Percentiles rank a stretch among this genome's conserved stretches.
Conservation (phyloP, 2,329 filamentous ascomycete genomes). For the Nakataea oryzae region DNA sequence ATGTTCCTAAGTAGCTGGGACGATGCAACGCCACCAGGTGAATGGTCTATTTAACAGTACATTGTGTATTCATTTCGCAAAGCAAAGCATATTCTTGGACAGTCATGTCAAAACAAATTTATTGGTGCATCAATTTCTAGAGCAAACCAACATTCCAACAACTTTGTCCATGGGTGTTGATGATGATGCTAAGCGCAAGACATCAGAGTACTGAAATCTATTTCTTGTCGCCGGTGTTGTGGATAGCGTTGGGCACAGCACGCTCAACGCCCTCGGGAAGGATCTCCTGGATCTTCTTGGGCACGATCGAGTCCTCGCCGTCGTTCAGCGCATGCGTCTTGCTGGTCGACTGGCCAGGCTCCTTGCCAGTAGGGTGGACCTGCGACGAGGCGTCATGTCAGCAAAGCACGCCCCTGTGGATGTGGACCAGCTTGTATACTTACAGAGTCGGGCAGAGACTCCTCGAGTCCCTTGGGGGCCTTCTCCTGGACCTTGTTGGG, state of each 20-base stretch:
- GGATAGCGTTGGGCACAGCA: background rate
- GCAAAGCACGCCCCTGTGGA: too few relatives aligned
- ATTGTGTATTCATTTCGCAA: too few relatives aligned
- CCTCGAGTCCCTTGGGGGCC: background rate
- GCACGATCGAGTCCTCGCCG: background rate
- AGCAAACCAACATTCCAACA: too few relatives aligned
- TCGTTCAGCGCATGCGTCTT: background rate
- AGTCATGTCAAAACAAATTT: too few relatives aligned
- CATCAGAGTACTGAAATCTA: too few relatives aligned
- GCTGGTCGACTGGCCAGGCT: background rate
- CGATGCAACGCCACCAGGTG: too few relatives aligned
- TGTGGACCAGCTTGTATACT: background rate
- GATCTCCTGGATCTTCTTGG: background rate
- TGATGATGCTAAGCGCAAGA: too few relatives aligned
- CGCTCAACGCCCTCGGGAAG: background rate
- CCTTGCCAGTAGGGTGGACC: background rate
- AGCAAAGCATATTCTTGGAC: background rate
- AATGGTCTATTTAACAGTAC: too few relatives aligned
- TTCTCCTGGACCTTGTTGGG: background rate
- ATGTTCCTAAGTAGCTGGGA: background rate
- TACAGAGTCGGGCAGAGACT: background rate
- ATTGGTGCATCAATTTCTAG: too few relatives aligned
- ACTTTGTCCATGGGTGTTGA: too few relatives aligned
- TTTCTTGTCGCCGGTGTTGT: background rate
- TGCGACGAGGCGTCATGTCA: background rate